Conservation (phyloP, 345 rosid genomes). For the Heritiera fomes region DNA sequence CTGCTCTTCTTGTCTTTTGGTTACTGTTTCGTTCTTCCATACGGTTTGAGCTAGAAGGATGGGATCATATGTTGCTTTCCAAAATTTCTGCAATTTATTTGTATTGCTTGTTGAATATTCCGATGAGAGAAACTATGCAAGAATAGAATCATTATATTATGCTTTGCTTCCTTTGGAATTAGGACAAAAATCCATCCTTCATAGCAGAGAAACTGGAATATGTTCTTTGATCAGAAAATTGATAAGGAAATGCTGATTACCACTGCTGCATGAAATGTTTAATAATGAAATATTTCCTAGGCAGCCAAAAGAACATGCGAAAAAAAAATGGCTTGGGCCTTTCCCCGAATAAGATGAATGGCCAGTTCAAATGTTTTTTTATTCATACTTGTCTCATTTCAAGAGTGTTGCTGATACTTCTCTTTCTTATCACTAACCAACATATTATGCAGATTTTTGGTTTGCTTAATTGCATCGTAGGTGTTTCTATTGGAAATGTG, state of each 20-base stretch:
- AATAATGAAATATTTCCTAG: neutral
- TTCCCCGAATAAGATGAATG: no score
- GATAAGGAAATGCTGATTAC: neutral
- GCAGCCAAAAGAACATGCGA: neutral
- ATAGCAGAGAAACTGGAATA: neutral
- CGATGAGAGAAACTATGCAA: neutral
- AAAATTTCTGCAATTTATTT: neutral
- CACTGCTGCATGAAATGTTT: neutral
- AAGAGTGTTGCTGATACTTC: neutral
- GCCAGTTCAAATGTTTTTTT: neutral
- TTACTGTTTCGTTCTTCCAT: constrained; percentile 16
- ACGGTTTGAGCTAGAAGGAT: neutral
- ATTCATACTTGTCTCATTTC: neutral
- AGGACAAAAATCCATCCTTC: neutral
- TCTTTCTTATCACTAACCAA: neutral
- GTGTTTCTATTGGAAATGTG: constrained; percentile 2
- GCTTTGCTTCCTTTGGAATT: constrained; percentile 1
- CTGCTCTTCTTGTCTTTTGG: neutral
- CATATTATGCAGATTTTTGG: neutral
- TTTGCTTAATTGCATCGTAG: neutral
- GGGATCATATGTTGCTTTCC: neutral
- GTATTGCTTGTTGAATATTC: neutral
- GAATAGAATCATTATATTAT: neutral
- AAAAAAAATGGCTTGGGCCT: no score
- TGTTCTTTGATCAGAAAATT: neutral